Percentiles rank a stretch among this genome's conserved stretches.
Evolutionary conservation across 2,329 filamentous ascomycete genomes (phyloP).

Genomic region (Cladosporium velox): DNA sequence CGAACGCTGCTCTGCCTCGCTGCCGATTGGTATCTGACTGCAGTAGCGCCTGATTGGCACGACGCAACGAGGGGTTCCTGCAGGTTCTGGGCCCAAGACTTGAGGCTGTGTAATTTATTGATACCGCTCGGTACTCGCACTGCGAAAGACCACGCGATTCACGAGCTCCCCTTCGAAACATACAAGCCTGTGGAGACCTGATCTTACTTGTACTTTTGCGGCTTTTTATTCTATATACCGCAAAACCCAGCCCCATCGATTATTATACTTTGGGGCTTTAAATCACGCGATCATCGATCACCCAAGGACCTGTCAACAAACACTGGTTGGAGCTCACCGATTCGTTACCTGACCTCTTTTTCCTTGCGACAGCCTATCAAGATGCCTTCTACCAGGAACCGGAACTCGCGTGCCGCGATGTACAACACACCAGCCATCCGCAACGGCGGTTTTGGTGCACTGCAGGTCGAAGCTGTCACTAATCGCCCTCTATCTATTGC

Average conservation of each 20-base stretch:
- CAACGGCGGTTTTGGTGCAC: conserved; percentile 37
- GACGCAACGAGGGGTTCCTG: conserved; percentile 18
- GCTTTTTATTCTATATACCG: conserved; percentile 6
- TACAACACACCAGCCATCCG: conserved; percentile 40
- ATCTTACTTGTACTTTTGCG: conserved; percentile 4
- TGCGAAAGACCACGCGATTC: not conserved
- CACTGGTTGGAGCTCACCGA: conserved; percentile 1
- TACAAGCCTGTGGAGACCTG: not conserved
- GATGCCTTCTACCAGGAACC: conserved; percentile 30
- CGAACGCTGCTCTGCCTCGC: conserved; percentile 6
- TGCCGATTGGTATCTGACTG: conserved; percentile 19
- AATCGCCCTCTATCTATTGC: conserved; percentile 38
- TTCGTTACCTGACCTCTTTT: not conserved
- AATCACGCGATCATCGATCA: conserved; percentile 9
- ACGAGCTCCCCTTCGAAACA: not conserved
- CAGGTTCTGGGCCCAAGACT: conserved; percentile 19
- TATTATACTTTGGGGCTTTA: conserved; percentile 7
- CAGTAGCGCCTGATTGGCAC: conserved; percentile 11
- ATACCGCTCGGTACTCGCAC: conserved; percentile 4
- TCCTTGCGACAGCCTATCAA: not conserved
- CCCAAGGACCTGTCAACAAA: not conserved
- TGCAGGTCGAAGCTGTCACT: conserved; percentile 39
- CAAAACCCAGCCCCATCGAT: not conserved
- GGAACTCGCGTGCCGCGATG: conserved; percentile 32
- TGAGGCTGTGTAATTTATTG: conserved; percentile 21